These are phyloP conservation scores for Populus tomentosa DNA, from an alignment of 441 rosid species.

Conservation along the genomic window DNA sequence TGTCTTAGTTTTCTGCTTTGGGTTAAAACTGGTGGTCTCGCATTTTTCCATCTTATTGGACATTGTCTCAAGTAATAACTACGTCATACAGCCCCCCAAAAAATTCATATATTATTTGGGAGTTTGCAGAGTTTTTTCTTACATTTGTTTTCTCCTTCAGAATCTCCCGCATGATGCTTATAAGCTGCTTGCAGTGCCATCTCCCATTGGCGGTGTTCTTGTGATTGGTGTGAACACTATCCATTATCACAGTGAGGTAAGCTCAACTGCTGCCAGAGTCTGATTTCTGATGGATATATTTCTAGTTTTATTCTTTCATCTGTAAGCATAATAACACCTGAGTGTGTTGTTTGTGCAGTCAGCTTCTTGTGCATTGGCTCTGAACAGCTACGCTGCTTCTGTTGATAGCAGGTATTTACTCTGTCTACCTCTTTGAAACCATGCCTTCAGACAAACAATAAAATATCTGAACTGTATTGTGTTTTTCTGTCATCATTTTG, in stretches of 20 bases:
- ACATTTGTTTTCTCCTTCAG: conserved; percentile 32
- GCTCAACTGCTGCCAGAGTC: conserved; percentile 14
- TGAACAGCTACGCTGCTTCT: conserved; percentile 80
- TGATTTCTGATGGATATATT: conserved; percentile 10
- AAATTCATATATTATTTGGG: background rate
- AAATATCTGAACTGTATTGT: background rate
- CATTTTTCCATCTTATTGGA: conserved; percentile 3
- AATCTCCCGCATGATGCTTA: conserved; percentile 96
- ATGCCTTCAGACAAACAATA: background rate
- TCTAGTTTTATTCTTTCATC: conserved; percentile 4
- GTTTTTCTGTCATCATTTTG: background rate
- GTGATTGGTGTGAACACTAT: conserved; percentile 82
- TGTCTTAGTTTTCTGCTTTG: conserved; percentile 4
- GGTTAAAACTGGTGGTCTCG: conserved; percentile 3
- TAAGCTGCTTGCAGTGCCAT: conserved; percentile 96
- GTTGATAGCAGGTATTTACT: conserved; percentile 65
- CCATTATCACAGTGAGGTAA: conserved; percentile 97
- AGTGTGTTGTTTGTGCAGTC: conserved; percentile 63
- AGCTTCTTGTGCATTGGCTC: conserved; percentile 79
- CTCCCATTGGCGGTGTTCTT: conserved; percentile 97
- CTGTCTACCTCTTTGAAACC: background rate
- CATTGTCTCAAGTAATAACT: background rate
- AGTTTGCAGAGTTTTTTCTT: conserved; percentile 9
- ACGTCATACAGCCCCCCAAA: background rate
- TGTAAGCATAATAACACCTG: conserved; percentile 18